phyloP scores from a whole-genome alignment of 1,284 basidiomycete genomes.

The Rhodofomes roseus region DNA sequence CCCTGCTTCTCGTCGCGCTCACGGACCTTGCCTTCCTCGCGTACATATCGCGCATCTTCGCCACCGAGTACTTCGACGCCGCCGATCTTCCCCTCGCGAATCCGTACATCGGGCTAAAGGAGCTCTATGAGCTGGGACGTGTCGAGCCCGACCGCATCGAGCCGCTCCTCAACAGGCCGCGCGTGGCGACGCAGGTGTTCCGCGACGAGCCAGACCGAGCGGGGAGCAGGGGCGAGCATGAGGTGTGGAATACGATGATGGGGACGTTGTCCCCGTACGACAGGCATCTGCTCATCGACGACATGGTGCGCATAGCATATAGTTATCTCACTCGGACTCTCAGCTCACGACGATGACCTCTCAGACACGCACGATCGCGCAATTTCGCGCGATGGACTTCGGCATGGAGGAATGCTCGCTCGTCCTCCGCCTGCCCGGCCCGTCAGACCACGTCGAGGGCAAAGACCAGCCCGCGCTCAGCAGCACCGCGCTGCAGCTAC shows the following conservation, averaged over 20 bases:
- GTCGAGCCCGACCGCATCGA: slow-evolving; percentile 9
- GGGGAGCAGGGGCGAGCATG: slow-evolving; percentile 9
- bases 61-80: slow-evolving; percentile 10
- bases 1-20: slow-evolving; percentile 5
- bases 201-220: slow-evolving; percentile 4
- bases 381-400: slow-evolving; percentile 24
- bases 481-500: slow-evolving; percentile 6
- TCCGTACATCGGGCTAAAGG: slow-evolving; percentile 17
- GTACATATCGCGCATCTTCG: slow-evolving; percentile 8
- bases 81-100: slow-evolving; percentile 14
- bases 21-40: slow-evolving; percentile 9
- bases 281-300: slow-evolving; percentile 7
- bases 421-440: slow-evolving; percentile 17
- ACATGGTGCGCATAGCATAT: slow-evolving; percentile 4
- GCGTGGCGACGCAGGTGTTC: slow-evolving; percentile 13
- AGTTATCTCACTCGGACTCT: background rate
- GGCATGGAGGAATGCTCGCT: slow-evolving; percentile 26
- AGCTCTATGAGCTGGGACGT: slow-evolving; percentile 12
- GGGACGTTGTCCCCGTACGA: slow-evolving; percentile 12
- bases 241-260: slow-evolving; percentile 5
- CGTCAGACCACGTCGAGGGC: slow-evolving; percentile 8
- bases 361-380: slow-evolving; percentile 18
- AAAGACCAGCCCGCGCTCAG: slow-evolving; percentile 8
- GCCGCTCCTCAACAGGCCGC: slow-evolving; percentile 12
- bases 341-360: background rate